A percentile compares a stretch with the other conserved stretches of the same genome.
These are phyloP conservation scores for Musa balbisiana DNA, from an alignment of 202 grass and related monocot species.

Conservation along the genomic window DNA sequence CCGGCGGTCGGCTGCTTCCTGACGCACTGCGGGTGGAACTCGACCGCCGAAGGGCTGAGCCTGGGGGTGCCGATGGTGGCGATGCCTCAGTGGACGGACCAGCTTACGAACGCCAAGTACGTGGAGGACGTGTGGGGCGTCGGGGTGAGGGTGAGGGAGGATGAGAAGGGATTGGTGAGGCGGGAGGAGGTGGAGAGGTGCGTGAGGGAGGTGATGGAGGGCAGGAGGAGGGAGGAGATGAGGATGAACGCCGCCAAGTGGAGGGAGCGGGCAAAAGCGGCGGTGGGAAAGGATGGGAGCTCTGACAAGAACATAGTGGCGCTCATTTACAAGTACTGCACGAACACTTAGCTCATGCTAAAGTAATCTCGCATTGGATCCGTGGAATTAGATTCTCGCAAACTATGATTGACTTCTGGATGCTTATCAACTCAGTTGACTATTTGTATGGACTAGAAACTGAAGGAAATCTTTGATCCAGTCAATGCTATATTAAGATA, in stretches of 20 bases:
- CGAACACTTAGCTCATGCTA: background rate
- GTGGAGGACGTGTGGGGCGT: slow-evolving; percentile 54
- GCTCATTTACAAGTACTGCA: slow-evolving; percentile 47
- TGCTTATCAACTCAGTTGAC: too few relatives aligned
- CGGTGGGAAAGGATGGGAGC: slow-evolving; percentile 47
- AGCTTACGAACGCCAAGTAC: slow-evolving; percentile 72
- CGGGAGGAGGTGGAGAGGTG: slow-evolving; percentile 42
- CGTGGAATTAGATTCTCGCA: too few relatives aligned
- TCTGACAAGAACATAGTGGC: slow-evolving; percentile 57
- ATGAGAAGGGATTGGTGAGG: slow-evolving; percentile 22
- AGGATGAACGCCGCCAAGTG: slow-evolving; percentile 35
- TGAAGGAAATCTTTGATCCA: too few relatives aligned
- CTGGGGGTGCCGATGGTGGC: slow-evolving; percentile 60
- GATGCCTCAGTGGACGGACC: slow-evolving; percentile 78
- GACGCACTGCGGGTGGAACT: slow-evolving; percentile 90
- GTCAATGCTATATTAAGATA: too few relatives aligned
- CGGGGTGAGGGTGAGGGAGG: slow-evolving; percentile 37
- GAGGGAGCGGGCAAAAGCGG: slow-evolving; percentile 34
- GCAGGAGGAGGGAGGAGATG: slow-evolving; percentile 42
- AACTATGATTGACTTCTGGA: too few relatives aligned
- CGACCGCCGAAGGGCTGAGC: slow-evolving; percentile 54
- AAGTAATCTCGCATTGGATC: too few relatives aligned
- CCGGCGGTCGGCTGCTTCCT: slow-evolving; percentile 63
- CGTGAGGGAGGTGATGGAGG: slow-evolving; percentile 52
- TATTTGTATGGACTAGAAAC: too few relatives aligned